Evolutionary conservation across 169 alveolate genomes (phyloP).

Genomic region (Besnoitia besnoiti): DNA sequence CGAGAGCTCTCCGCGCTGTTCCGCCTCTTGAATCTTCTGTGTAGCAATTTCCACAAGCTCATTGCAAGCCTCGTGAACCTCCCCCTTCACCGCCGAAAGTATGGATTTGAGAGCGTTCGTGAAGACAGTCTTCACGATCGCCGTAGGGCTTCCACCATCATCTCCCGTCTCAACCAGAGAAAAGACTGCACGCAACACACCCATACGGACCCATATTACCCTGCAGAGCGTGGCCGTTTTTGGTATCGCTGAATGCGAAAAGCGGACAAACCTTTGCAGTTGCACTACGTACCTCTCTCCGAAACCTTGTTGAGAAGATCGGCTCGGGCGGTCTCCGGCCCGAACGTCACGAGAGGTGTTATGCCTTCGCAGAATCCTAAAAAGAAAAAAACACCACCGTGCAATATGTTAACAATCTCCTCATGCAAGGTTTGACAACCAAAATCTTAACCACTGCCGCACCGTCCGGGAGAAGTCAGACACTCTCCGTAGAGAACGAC

Average conservation of each 20-base stretch:
- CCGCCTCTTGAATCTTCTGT: not conserved
- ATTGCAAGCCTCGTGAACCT: not conserved
- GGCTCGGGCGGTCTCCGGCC: constrained; percentile 7
- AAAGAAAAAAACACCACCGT: not conserved
- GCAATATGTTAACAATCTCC: not conserved
- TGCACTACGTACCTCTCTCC: not conserved
- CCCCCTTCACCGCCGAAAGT: constrained; percentile 1
- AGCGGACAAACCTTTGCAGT: not conserved
- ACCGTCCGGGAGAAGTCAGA: too few relatives aligned
- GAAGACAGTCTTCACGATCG: not conserved
- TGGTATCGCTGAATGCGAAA: not conserved
- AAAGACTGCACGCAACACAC: not conserved
- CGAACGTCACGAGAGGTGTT: not conserved
- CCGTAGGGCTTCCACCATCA: not conserved
- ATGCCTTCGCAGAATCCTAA: not conserved
- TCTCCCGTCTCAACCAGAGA: constrained; percentile 1
- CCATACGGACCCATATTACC: too few relatives aligned
- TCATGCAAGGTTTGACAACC: too few relatives aligned
- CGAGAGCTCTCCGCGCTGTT: not conserved
- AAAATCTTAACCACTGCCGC: too few relatives aligned
- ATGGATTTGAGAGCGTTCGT: not conserved
- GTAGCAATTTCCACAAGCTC: constrained; percentile 12
- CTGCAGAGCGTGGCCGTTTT: not conserved
- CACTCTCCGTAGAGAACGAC: too few relatives aligned
- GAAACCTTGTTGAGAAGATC: constrained; percentile 16